Percentiles rank a stretch among this genome's conserved stretches.
Evolutionary conservation across 2,329 filamentous ascomycete genomes (phyloP).

Genomic region (Lachnellula hyalina): DNA sequence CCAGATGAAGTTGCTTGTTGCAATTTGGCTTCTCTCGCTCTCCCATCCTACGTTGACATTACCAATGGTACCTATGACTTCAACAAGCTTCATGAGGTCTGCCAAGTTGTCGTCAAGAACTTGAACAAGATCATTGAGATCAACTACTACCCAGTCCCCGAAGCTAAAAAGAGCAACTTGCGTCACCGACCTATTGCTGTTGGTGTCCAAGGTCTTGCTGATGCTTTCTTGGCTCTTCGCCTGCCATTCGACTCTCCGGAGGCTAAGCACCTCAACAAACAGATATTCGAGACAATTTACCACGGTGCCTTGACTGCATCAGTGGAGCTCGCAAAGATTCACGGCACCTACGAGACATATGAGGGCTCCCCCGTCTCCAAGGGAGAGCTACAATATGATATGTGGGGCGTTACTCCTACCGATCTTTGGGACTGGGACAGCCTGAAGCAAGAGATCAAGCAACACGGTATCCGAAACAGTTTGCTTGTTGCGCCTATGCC

Average conservation of each 20-base stretch:
- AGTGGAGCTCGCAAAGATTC: slow-evolving; percentile 73
- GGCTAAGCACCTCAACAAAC: slow-evolving; percentile 88
- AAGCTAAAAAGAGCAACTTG: slow-evolving; percentile 95
- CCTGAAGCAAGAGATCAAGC: slow-evolving; percentile 84
- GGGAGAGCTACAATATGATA: slow-evolving; percentile 95
- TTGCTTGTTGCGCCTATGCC: slow-evolving; percentile 96
- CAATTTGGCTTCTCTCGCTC: slow-evolving; percentile 90
- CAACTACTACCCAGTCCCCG: slow-evolving; percentile 96
- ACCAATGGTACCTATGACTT: slow-evolving; percentile 85
- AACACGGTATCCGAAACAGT: slow-evolving; percentile 93
- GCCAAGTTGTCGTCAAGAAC: slow-evolving; percentile 87
- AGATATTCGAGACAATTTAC: slow-evolving; percentile 99
- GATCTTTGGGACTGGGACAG: slow-evolving; percentile 95
- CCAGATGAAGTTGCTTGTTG: slow-evolving; percentile 98
- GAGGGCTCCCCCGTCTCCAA: slow-evolving; percentile 90
- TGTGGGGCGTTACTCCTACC: slow-evolving; percentile 93
- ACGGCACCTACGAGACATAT: slow-evolving; percentile 85
- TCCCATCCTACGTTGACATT: slow-evolving; percentile 88
- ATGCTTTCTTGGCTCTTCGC: slow-evolving; percentile 94
- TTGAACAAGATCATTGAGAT: slow-evolving; percentile 97
- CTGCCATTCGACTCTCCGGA: slow-evolving; percentile 96
- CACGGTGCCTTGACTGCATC: slow-evolving; percentile 90
- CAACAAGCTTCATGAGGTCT: slow-evolving; percentile 91
- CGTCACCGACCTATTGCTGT: slow-evolving; percentile 93
- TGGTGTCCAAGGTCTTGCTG: slow-evolving; percentile 94